A percentile compares a stretch with the other conserved stretches of the same genome.
Evolutionary conservation across 352 stramenopile species (phyloP).

Genomic region (Globisporangium polare): DNA sequence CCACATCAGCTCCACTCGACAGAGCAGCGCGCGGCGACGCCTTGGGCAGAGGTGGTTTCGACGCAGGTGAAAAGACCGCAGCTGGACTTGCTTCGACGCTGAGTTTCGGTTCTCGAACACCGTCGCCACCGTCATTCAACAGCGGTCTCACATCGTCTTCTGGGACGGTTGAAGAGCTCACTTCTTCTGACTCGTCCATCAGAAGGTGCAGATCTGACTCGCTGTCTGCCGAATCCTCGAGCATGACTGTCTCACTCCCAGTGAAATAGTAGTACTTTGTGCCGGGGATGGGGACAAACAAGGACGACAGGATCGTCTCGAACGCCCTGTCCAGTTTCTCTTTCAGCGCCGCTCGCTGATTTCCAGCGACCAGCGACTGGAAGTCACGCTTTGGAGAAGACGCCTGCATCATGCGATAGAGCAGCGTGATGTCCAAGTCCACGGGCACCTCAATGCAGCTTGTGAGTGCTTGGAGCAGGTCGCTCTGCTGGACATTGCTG

Average conservation of each 20-base stretch:
- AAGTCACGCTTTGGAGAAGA: constrained; percentile 12
- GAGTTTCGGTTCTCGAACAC: background rate
- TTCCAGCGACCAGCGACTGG: constrained; percentile 36
- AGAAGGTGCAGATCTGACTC: constrained; percentile 63
- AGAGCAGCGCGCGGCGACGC: constrained; percentile 1
- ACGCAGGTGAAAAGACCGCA: constrained; percentile 11
- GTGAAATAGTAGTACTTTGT: constrained; percentile 87
- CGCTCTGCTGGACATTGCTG: constrained; percentile 70
- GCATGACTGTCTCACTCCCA: constrained; percentile 47
- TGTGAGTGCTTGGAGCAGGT: constrained; percentile 83
- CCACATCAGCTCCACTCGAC: background rate
- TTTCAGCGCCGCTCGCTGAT: constrained; percentile 47
- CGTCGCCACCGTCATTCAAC: constrained; percentile 7
- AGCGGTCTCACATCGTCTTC: constrained; percentile 10
- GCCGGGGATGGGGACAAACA: constrained; percentile 60
- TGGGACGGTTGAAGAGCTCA: constrained; percentile 21
- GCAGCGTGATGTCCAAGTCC: constrained; percentile 84
- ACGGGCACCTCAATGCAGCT: constrained; percentile 83
- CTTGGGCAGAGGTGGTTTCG: constrained; percentile 16
- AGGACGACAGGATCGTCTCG: constrained; percentile 51
- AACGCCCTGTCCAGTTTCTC: constrained; percentile 68
- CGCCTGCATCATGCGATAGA: constrained; percentile 81
- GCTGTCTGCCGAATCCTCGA: constrained; percentile 52
- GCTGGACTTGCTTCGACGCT: background rate
- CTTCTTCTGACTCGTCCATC: constrained; percentile 57